Conservation (phyloP, 192 early-diverging fungal genomes). For the Lobosporangium transversale region DNA sequence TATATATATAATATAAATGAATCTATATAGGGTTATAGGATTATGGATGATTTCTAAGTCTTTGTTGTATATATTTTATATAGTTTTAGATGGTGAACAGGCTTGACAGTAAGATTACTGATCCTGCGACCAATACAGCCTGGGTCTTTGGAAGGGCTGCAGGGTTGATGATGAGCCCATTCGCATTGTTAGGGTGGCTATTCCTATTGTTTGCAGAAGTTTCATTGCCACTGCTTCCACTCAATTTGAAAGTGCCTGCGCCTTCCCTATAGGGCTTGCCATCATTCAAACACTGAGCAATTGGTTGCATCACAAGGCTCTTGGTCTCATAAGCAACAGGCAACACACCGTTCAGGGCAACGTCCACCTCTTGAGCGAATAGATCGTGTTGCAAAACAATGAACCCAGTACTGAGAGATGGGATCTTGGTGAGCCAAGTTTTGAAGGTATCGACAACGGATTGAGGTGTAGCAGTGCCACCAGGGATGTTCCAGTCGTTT, state of each 20-base stretch:
- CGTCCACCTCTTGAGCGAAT: slow-evolving; percentile 56
- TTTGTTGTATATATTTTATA: no score
- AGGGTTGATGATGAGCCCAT: neutral
- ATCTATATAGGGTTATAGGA: no score
- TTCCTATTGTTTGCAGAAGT: neutral
- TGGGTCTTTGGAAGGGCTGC: neutral
- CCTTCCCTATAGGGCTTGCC: slow-evolving; percentile 46
- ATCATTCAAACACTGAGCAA: slow-evolving; percentile 46
- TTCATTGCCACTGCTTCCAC: neutral
- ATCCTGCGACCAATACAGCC: neutral
- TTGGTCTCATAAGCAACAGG: slow-evolving; percentile 21
- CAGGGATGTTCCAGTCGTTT: slow-evolving; percentile 53
- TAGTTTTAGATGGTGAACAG: no score
- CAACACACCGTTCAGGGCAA: slow-evolving; percentile 45
- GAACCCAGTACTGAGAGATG: slow-evolving; percentile 54
- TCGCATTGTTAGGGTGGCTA: neutral
- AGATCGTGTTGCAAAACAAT: slow-evolving; percentile 64
- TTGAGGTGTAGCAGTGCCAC: slow-evolving; percentile 21
- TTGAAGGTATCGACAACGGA: slow-evolving; percentile 38
- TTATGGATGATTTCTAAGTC: no score
- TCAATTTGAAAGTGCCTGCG: slow-evolving; percentile 34
- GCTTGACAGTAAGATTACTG: no score
- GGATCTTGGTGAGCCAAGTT: slow-evolving; percentile 52
- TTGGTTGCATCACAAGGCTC: slow-evolving; percentile 36
- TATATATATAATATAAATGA: no score